Base-by-base conservation (phyloP, 2,329 filamentous ascomycete genomes). In the Leptographium lundbergii region DNA sequence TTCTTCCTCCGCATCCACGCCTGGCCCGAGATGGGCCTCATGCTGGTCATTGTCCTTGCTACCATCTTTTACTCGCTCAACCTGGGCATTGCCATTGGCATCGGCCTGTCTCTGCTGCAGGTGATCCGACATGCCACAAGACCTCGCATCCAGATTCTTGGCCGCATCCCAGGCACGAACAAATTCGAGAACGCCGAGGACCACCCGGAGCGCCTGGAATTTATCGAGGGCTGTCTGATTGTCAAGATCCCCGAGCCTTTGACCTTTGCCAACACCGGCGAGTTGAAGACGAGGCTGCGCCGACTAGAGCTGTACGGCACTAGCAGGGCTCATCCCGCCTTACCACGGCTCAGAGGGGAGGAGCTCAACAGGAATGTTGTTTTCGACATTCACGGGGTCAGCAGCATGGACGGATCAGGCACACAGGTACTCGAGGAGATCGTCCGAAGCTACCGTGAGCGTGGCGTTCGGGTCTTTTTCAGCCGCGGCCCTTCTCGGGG, bases 301-400 rank as follows among this genome's bases (percentile, higher is more conserved):
- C 78, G 94, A 7, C 78, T 99, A 1, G 94, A 97, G 71, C 80
- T 91, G 25, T 96, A 97, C 67, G 94, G 94, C n/a, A 92, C 90
- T 0, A 85, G 78, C 53, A 77, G 81, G 57, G 90, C 89, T 0
- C 94, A 97, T 66, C 94, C 94, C 0, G 91, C 91, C 0, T 77
- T 96, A 22, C 94, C 94, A 0, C 81, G 88, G 3, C 78, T 95
- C 17, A 81, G 91, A 5, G 77, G 80, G 29, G 81, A 84, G n/a
- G 87, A 92, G 61, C 85, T 89, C 67, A 96, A 96, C 69, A 82
- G 85, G 65, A 96, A 96, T 68, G 79, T 99, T 70, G 91, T 99
- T 62, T 97, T 99, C 67, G 94, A 99, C 69, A 91, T 97, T 9
- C 92, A 97, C 66, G 94, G 94, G n/a, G 94, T 99, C 3, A 96